These are phyloP conservation scores for Exidia glandulosa DNA, from an alignment of 768 basidiomycete genomes.

Conservation along the genomic window DNA sequence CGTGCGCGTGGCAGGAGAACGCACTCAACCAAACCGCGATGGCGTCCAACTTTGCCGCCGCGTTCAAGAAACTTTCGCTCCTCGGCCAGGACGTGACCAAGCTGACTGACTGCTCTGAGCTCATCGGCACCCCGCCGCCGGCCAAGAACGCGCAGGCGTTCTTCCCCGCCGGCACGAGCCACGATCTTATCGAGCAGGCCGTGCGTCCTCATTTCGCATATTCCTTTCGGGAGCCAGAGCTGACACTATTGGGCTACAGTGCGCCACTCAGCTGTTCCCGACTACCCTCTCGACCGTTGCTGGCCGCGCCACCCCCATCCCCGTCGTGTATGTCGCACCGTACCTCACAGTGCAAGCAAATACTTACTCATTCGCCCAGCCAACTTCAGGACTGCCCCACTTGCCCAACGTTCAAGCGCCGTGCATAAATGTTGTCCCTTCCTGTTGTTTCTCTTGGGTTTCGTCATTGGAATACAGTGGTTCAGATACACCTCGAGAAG, in stretches of 20 bases:
- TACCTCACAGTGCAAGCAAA: neutral
- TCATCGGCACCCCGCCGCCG: too few species aligned
- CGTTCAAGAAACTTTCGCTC: too few species aligned
- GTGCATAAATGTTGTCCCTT: neutral
- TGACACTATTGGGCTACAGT: neutral
- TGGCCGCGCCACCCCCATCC: too few species aligned
- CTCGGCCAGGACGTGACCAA: too few species aligned
- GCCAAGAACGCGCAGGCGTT: too few species aligned
- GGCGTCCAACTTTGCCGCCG: neutral
- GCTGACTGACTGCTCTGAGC: too few species aligned
- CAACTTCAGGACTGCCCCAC: neutral
- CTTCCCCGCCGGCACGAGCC: neutral
- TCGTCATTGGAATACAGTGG: too few species aligned
- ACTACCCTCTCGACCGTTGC: neutral
- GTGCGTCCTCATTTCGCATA: neutral
- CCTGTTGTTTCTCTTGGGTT: too few species aligned
- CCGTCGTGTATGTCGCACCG: neutral
- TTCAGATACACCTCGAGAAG: too few species aligned
- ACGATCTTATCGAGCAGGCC: neutral
- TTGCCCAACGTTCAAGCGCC: neutral
- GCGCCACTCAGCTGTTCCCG: neutral
- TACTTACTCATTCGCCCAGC: neutral
- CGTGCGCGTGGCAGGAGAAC: conserved; percentile 33
- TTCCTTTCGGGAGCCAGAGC: neutral
- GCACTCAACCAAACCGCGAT: neutral